Base-by-base conservation (phyloP, 2,329 filamentous ascomycete genomes). In the Xylaria sp. region DNA sequence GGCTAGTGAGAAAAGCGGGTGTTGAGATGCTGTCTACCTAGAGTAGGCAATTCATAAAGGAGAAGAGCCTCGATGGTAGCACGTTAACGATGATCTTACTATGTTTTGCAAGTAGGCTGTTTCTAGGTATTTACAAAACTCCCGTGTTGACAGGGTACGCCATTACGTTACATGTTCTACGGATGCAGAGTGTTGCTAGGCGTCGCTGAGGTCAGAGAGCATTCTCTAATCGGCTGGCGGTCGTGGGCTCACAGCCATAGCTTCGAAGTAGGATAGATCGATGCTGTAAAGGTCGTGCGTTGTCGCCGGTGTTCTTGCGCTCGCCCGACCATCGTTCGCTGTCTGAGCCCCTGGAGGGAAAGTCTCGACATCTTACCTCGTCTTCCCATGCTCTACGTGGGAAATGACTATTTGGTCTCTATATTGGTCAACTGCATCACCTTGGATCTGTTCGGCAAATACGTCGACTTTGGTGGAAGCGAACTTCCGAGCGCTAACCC, bases 401-500 rank as follows among this genome's bases (percentile, higher is more conserved):
- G 77, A 72, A 18, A 78, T 70, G 25, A 76, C 76, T 32, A 80
- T 76, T 64, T 82, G 80, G 63, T 84, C 76, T 70, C 85, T 82
- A 74, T 87, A 88, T 46, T 81, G 81, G 60, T 83, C 78, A 78
- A 89, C 79, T 3, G 87, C 79, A 32, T 81, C 81, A 34, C 80
- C 81, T 63, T 85, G 82, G n/a, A 89, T 79, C 10, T 80, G 78
- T 75, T 86, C 85, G 52, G 82, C 82, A 70, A 89, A 89, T 12
- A 88, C 87, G 66, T 89, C 83, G 9, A 89, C 86, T 68, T 86
- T 76, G 1, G 87, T 88, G 28, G 78, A 77, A 9, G 89, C 87
- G 78, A 96, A 97, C 76, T 94, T 91, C 75, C 93, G 85, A 7
- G 93, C 92, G 72, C 87, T 86, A 25, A 95, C 83, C 1, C 87